phyloP scores from a whole-genome alignment of 768 basidiomycete species.

The Russula virescens region DNA sequence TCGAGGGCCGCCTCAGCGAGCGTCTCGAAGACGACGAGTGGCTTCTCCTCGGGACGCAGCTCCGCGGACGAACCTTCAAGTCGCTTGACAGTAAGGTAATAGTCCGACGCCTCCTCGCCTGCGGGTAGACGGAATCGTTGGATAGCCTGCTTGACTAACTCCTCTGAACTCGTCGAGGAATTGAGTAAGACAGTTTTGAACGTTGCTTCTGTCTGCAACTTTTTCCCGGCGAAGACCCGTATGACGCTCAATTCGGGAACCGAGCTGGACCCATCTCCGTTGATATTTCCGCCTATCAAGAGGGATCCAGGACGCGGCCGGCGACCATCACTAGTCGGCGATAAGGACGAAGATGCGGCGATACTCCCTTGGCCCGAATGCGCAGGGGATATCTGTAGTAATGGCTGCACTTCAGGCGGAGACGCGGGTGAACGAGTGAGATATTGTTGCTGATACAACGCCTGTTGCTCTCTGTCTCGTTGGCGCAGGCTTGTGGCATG shows the following conservation, averaged over 20 bases:
- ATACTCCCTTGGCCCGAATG: constrained; percentile 53
- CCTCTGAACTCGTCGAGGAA: constrained; percentile 72
- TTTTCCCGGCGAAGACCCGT: constrained; percentile 89
- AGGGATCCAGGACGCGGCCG: constrained; percentile 74
- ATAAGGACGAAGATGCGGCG: constrained; percentile 35
- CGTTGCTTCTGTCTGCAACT: constrained; percentile 89
- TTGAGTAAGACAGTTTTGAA: constrained; percentile 98
- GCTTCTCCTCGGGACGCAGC: constrained; percentile 65
- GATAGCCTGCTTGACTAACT: constrained; percentile 86
- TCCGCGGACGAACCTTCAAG: constrained; percentile 81
- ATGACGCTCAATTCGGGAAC: constrained; percentile 90
- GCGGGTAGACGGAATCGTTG: constrained; percentile 85
- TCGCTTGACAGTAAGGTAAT: constrained; percentile 91
- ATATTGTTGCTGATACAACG: constrained; percentile 75
- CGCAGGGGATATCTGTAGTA: constrained; percentile 72
- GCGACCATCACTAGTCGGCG: constrained; percentile 39
- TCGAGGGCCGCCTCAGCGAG: constrained; percentile 77
- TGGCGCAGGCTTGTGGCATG: constrained; percentile 69
- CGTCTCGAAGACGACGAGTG: constrained; percentile 84
- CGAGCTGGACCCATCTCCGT: constrained; percentile 55
- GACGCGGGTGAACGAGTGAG: constrained; percentile 81
- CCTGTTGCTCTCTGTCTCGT: constrained; percentile 84
- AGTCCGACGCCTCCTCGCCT: constrained; percentile 52
- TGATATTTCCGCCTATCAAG: constrained; percentile 54
- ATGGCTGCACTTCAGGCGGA: constrained; percentile 66